Evolutionary conservation across 768 basidiomycete genomes (phyloP).

Genomic region (Russula vinacea): DNA sequence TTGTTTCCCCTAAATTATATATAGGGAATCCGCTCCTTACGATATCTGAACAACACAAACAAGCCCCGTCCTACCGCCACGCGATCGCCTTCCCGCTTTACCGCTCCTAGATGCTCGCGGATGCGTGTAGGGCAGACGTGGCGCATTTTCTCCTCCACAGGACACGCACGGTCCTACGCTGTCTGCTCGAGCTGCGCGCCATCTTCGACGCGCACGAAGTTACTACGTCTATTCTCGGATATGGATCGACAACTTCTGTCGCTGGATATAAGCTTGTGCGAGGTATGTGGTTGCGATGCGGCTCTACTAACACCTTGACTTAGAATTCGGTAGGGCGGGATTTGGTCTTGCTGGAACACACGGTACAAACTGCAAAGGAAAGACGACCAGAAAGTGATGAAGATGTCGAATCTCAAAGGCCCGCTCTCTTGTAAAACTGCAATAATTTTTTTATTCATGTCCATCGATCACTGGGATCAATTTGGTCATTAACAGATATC

Average conservation of each 20-base stretch:
- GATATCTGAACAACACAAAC: too few relatives aligned
- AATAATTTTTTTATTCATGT: constrained; percentile 3
- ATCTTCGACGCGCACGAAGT: constrained; percentile 80
- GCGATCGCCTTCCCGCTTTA: constrained; percentile 74
- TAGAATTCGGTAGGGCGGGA: constrained; percentile 58
- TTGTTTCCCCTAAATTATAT: too few relatives aligned
- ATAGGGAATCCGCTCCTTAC: too few relatives aligned
- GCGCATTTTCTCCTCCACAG: constrained; percentile 56
- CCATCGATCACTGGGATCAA: not conserved
- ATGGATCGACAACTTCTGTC: constrained; percentile 82
- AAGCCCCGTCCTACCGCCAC: constrained; percentile 71
- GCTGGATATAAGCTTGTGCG: constrained; percentile 72
- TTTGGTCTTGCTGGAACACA: constrained; percentile 62
- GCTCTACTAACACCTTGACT: not conserved
- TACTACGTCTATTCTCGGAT: constrained; percentile 88
- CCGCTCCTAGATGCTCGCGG: constrained; percentile 71
- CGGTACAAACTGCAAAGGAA: constrained; percentile 42
- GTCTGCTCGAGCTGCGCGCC: constrained; percentile 65
- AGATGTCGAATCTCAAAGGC: constrained; percentile 10
- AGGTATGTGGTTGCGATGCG: constrained; percentile 42
- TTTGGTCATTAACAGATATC: not conserved
- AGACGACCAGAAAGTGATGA: constrained; percentile 54
- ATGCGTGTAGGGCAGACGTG: constrained; percentile 65
- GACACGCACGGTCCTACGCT: constrained; percentile 58
- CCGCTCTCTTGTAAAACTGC: not conserved